Base-by-base conservation (phyloP, 805 yeast species). In the Myxozyma mucilagina region DNA sequence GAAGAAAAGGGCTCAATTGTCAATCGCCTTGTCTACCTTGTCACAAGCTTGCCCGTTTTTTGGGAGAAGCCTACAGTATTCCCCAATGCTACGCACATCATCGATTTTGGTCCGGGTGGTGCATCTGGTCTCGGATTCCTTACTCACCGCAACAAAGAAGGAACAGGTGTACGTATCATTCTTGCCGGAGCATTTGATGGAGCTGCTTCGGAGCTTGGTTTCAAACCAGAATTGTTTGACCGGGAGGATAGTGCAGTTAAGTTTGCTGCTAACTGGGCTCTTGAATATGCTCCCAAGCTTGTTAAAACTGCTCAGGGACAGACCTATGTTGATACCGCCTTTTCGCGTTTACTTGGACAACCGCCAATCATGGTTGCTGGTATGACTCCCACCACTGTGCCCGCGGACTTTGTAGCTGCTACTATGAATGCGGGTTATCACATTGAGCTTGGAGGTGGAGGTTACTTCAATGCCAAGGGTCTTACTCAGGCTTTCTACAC, bases 41-140 rank as follows among this genome's bases (percentile, higher is more conserved):
- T 94, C 75, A 90, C 94, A 56, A 86, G 85, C 72, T 82, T 90
- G 71, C 90, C 96, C 47, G 99, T 94, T 67, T 82, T 89, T 77
- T 94, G 99, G 99, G 98, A 94, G 79, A 68, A 69, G 34, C 96
- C 98, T 35, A 92, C 97, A 41, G 74, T 83, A 67, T 90, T 89
- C 74, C 57, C 66, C 20, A 38, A 45, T 14, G 83, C 94, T 32
- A 89, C 97, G 50, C 99, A 94, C 74, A 84, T 94, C 70, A 76
- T 94, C 65, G 99, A 94, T 78, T 94, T 94, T 70, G 99, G 99
- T 74, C 99, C 99, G 64, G 99, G 99, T 77, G 98, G 98, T 70
- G 86, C 90, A 42, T 89, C 97, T 48, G 99, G 99, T 71, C 81
- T 94, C 68, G 99, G 99, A 78, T 89, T 89, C 64, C 82, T 94